Conservation (phyloP, 306 rosid genomes). For the Echinosophora koreensis region DNA sequence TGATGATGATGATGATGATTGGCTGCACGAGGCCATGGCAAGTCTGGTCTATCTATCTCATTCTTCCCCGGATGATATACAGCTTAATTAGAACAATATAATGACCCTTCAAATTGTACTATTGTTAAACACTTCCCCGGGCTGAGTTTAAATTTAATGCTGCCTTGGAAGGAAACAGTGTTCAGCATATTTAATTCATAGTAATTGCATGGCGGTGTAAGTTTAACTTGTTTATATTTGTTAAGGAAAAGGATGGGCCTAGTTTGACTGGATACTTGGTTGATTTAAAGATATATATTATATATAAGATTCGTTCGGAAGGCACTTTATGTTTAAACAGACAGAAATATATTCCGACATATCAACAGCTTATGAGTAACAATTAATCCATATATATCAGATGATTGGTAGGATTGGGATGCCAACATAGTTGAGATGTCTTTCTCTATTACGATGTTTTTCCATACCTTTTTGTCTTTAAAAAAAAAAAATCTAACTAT, state of each 20-base stretch:
- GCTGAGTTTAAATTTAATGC: conserved; percentile 33
- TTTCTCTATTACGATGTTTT: too few relatives aligned
- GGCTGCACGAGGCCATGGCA: conserved; percentile 89
- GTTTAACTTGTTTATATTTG: conserved; percentile 37
- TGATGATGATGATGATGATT: conserved; percentile 72
- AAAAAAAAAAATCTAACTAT: too few relatives aligned
- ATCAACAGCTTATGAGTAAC: too few relatives aligned
- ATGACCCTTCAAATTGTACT: conserved; percentile 16
- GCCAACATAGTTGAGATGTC: too few relatives aligned
- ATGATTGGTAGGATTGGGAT: too few relatives aligned
- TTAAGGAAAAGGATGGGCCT: conserved; percentile 42
- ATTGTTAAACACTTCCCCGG: conserved; percentile 24
- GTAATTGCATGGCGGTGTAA: conserved; percentile 56
- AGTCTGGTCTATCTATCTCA: conserved; percentile 66
- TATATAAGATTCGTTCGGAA: too few relatives aligned
- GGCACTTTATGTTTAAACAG: too few relatives aligned
- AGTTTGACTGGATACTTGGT: conserved; percentile 52
- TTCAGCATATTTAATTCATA: conserved; percentile 12
- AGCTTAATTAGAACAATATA: conserved; percentile 16
- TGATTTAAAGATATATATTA: conserved; percentile 25
- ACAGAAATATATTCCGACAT: too few relatives aligned
- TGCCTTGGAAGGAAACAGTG: conserved; percentile 5
- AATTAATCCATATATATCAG: too few relatives aligned
- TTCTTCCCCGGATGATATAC: conserved; percentile 57
- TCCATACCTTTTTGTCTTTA: too few relatives aligned